Base-by-base conservation (phyloP, 73 alveolate species). In the Stentor coeruleus region DNA sequence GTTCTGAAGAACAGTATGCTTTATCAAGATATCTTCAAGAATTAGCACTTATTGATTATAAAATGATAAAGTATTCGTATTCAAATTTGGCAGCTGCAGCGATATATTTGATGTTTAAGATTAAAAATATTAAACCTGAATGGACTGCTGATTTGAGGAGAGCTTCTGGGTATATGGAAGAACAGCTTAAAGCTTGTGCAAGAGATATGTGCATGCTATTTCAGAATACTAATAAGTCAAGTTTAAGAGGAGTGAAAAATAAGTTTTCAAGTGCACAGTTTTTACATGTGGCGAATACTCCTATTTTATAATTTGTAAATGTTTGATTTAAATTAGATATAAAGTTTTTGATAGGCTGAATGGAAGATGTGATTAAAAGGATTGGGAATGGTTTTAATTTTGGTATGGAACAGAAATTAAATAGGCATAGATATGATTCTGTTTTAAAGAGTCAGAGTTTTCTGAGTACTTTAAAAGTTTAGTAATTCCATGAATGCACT, bases 11-110 rank as follows among this genome's bases (percentile, higher is more conserved):
- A 60, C 76, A 86, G 30, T 86, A 41, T 39, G 75, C 75, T 60
- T 77, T 86, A 35, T 57, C 85, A 37, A 72, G 91, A 58, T 86
- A 86, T 38, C 35, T 86, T 55, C 74, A 81, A 39, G 73, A 57
- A 31, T 31, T 57, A 2, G 15, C 73, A n/a, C 28, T 57, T 1
- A 57, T 57, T 20, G 73, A 57, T n/a, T 57, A 57, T 57, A n/a
- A 57, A 20, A 57, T 57, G 73, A n/a, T 57, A 57, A 57, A 31
- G 28, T 57, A 57, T 57, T 20, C 15, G 2, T 31, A 20, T 57
- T 57, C 73, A 57, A n/a, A 20, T 57, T 20, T 57, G 28, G 15
- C 73, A 20, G 73, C 73, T 0, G 28, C 35, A 20, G 73, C 28
- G 28, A 31, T 57, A 20, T 57, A 57, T 57, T 57, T 57, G 28